Evolutionary conservation across 2,329 filamentous ascomycete genomes (phyloP), one percentile per base, ranked within the genome.

Genomic region (Ophiocordyceps camponoti-rufipedis): DNA sequence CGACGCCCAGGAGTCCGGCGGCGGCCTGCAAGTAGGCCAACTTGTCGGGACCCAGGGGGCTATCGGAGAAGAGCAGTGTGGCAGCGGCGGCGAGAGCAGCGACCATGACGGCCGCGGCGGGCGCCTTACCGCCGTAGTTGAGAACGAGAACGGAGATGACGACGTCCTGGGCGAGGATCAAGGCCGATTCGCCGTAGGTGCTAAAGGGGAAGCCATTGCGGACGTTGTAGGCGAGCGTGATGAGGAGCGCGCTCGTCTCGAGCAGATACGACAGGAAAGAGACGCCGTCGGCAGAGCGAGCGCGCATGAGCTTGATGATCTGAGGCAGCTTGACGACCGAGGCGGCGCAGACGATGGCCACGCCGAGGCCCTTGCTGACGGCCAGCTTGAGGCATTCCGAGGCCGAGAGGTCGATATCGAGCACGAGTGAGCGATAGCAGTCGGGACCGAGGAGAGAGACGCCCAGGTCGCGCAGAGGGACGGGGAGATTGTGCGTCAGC

Each of bases 311-410:
- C 70, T 98, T 98, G 62, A 95, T 64, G 59, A 98, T 89, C 70
- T 98, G 91, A 0, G 91, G 91, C 28, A 98, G 79, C 69, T 98
- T 98, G 69, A 98, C 88, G 55, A 96, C 78, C 46, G 85, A 80
- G 28, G 84, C 88, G 45, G 87, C 86, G 53, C 75, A 82, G 58
- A 98, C 87, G 65, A 98, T 98, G 61, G 80, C 91, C 54, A 96
- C 81, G 47, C 91, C 89, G 14, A 98, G 79, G 3, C 74, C 86
- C 68, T 98, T 98, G 58, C 85, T 93, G 58, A 96, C 75, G 54
- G 80, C 88, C 44, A 95, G 78, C 60, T 91, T 91, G 55, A 94
- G 67, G 70, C 91, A 98, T 48, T 75, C 78, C 6, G 75, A 73
- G 57, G 86, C 76, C 51, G 78, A 74, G 55, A 82, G 70, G 66